Percentiles rank a stretch among this genome's conserved stretches.
Conservation (phyloP, 1,284 basidiomycete genomes). For the Fomitopsis betulina region DNA sequence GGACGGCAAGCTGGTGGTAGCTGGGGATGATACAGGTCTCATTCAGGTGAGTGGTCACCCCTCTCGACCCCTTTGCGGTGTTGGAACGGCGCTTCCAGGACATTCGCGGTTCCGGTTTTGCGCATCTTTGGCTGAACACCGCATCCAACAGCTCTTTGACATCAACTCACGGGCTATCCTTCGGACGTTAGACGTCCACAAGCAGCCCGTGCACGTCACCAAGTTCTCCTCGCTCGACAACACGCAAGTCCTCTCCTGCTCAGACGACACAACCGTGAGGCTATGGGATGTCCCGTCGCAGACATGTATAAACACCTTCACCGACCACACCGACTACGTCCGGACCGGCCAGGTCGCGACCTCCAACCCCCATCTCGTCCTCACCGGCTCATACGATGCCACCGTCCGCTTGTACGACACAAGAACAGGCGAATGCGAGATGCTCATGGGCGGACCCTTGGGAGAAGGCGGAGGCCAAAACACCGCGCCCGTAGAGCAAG, state of each 20-base stretch:
- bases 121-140: constrained; percentile 9
- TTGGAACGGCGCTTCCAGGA: background rate
- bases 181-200: constrained; percentile 87
- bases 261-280: constrained; percentile 92
- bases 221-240: constrained; percentile 83
- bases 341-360: constrained; percentile 86
- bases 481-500: constrained; percentile 84
- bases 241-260: constrained; percentile 89
- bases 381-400: constrained; percentile 94
- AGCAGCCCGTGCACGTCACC: constrained; percentile 92
- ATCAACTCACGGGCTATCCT: constrained; percentile 93
- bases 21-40: constrained; percentile 91
- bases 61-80: background rate
- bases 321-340: constrained; percentile 91
- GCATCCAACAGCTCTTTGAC: constrained; percentile 75
- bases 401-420: constrained; percentile 90
- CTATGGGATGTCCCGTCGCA: constrained; percentile 97
- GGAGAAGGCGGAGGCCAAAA: constrained; percentile 34
- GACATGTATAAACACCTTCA: constrained; percentile 73
- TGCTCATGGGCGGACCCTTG: constrained; percentile 67
- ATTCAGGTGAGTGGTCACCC: constrained; percentile 69
- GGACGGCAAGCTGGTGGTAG: constrained; percentile 94
- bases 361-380: constrained; percentile 78
- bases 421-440: constrained; percentile 76
- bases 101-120: background rate